phyloP scores from a whole-genome alignment of 1,284 basidiomycete species.

The Coniophora puteana region DNA sequence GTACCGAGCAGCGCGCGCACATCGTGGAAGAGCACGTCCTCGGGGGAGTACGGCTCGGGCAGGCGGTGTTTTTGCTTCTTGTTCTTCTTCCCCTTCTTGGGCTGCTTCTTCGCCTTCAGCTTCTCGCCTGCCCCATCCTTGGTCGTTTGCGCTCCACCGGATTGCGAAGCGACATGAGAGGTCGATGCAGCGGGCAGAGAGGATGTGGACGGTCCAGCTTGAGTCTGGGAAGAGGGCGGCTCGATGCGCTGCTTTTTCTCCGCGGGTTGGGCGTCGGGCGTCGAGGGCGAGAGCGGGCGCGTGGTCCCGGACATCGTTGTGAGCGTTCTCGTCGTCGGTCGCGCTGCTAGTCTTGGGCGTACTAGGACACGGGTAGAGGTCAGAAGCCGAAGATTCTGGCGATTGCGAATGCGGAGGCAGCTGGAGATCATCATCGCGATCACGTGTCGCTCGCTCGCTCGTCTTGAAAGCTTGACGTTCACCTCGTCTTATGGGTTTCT shows the following conservation, averaged over 20 bases:
- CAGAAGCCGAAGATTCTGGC: conserved; percentile 3
- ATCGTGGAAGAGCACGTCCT: conserved; percentile 77
- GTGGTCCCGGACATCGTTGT: background rate
- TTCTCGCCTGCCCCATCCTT: background rate
- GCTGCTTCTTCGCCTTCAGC: conserved; percentile 7
- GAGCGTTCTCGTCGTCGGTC: too few species aligned
- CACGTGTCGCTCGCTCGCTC: conserved; percentile 6
- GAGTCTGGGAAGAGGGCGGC: too few species aligned
- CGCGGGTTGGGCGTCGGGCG: conserved; percentile 6
- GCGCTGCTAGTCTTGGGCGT: too few species aligned
- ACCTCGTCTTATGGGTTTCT: too few species aligned
- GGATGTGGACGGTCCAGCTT: too few species aligned
- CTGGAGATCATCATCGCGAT: too few species aligned
- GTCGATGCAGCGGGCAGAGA: too few species aligned
- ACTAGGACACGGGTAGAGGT: too few species aligned
- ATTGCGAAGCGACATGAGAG: too few species aligned
- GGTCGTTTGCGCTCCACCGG: background rate
- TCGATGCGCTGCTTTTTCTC: conserved; percentile 16
- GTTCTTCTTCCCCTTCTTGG: conserved; percentile 17
- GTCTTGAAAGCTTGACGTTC: too few species aligned
- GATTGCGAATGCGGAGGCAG: too few species aligned
- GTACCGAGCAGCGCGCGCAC: conserved; percentile 64
- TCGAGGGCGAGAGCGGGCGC: conserved; percentile 5
- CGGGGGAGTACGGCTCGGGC: conserved; percentile 59
- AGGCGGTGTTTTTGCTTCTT: conserved; percentile 19